Evolutionary conservation across 164 flowering plant species (phyloP).

Genomic region (Saururus chinensis): DNA sequence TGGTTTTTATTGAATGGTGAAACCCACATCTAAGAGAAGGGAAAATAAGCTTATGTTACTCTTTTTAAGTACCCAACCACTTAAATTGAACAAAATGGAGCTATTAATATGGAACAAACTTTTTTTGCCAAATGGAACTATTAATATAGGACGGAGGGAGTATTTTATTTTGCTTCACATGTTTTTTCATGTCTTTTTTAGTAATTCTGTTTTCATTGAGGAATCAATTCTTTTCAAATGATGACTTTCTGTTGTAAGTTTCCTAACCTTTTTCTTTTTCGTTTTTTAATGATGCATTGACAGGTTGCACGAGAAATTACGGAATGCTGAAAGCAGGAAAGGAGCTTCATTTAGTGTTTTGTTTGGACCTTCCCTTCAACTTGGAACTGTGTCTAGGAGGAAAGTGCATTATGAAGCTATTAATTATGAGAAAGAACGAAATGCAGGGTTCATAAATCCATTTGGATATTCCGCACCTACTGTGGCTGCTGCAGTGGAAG

Average conservation of each 20-base stretch:
- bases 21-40: too few relatives aligned
- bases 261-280: not conserved
- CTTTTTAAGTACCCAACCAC: too few relatives aligned
- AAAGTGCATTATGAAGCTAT: slow-evolving; percentile 66
- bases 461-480: slow-evolving; percentile 71
- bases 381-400: slow-evolving; percentile 77
- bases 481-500: slow-evolving; percentile 53
- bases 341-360: slow-evolving; percentile 72
- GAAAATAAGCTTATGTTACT: too few relatives aligned
- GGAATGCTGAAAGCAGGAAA: slow-evolving; percentile 43
- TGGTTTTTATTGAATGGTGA: too few relatives aligned
- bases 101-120: too few relatives aligned
- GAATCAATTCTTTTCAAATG: not conserved
- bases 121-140: too few relatives aligned
- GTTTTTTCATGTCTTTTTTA: not conserved
- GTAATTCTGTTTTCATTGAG: not conserved
- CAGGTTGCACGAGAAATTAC: slow-evolving; percentile 66
- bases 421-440: slow-evolving; percentile 67
- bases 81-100: too few relatives aligned
- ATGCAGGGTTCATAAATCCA: slow-evolving; percentile 70
- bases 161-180: not conserved
- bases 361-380: slow-evolving; percentile 56
- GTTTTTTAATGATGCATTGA: slow-evolving; percentile 9
- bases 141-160: too few relatives aligned
- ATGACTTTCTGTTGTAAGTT: not conserved